Evolutionary conservation across 169 alveolate genomes (phyloP), one percentile per base, ranked within the genome.

Genomic region (Cryptosporidium tyzzeri): DNA sequence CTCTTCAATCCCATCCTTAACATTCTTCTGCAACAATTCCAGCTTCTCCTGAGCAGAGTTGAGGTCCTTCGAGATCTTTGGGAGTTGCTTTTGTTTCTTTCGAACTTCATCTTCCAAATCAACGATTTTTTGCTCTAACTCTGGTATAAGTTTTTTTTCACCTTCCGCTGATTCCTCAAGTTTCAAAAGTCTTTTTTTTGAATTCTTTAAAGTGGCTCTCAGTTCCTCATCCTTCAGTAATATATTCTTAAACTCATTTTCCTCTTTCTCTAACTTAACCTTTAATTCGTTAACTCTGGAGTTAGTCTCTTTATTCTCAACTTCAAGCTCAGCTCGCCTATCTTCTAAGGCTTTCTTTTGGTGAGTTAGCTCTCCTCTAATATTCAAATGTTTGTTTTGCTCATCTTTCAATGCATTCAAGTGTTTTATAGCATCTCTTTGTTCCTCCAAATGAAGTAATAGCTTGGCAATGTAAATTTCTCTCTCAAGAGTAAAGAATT

Each of bases 191-290:
- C 94, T 93, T 80, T 65, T 93, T 93, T 91, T 94, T 91, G 62
- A 94, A 92, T 80, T 93, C 93, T 44, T 93, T 91, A 33, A 93
- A 93, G 29, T 93, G 45, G 92, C 93, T 58, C 96, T 91, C 62
- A 94, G 85, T 37, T 95, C 96, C 70, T 95, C 97, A 71, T 95
- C 97, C 39, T 84, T 85, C 16, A 86, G 84, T 7, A 92, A 69
- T 70, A 94, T 58, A 23, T 70, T 39, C 73, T 95, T 92, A 65
- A 96, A 93, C 69, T 93, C 94, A 55, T 84, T 94, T 29, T 92
- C 92, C 26, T 92, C 71, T 59, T 86, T 71, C 58, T 93, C 92
- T 53, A 93, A 93, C 50, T 73, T 91, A 55, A 70, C 71, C 18
- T 92, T 71, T n/a, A 86, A 50, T 35, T 74, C 69, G 48, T 62